Evolutionary conservation across 257 asterid genomes (phyloP), one percentile per base, ranked within the genome.

Genomic region (Capsicum rhomboideum): DNA sequence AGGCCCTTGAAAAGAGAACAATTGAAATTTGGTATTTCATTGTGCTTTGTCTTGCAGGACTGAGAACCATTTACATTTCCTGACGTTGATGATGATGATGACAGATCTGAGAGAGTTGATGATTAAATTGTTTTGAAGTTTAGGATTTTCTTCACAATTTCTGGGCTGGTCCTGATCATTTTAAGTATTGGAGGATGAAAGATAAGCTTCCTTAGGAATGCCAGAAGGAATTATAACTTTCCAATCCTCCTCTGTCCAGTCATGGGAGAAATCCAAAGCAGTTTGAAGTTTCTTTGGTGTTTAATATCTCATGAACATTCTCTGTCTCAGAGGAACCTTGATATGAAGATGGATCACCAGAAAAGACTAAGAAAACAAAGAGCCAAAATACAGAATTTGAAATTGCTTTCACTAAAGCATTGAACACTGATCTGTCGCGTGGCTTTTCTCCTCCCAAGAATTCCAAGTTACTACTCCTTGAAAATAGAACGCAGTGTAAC

Each of bases 111-210:
- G 82, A 91, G 90, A 86, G 96, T 96, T 68, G 98, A 96, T 86
- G 92, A 89, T 79, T 92, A 91, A n/a, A 84, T 84, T 94, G 84
- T 88, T 92, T 87, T 87, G 78, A 83, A 93, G 92, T 89, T 89
- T 91, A 91, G 98, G 97, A 81, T 90, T 94, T 85, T 83, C 94
- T 63, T 83, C 94, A 37, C 85, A 91, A 92, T 90, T 93, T 97
- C 11, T 93, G 98, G 98, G 98, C 99, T 18, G 98, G 99, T 84
- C 95, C 98, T 78, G 90, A 89, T 86, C 98, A 96, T 55, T 96
- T 98, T 98, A 96, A 94, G 85, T 93, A 90, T 86, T 90, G 90
- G 84, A 96, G 92, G 90, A 88, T 83, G 37, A 91, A 91, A 91
- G 97, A 98, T 93, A 86, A 59, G 59, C 12, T 82, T 77, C 56